These are phyloP conservation scores for Trichosporon faecale DNA, from an alignment of 1,284 basidiomycete species.

Conservation along the genomic window DNA sequence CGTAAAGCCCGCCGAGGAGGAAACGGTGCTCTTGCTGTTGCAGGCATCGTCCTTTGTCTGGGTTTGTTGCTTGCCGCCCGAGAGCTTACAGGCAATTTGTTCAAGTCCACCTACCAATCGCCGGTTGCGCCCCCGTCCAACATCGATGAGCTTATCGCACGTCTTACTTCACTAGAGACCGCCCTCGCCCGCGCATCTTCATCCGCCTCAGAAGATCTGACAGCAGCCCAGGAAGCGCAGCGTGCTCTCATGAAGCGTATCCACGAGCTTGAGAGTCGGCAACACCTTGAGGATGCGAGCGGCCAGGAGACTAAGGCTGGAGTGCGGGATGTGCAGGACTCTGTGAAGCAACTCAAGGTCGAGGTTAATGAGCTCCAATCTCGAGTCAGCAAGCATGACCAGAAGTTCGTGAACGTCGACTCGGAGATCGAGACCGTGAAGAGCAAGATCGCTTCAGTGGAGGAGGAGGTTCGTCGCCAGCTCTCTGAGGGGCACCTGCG, in stretches of 20 bases:
- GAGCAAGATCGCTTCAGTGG: constrained; percentile 13
- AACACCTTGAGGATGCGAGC: not conserved
- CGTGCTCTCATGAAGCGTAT: not conserved
- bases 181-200: constrained; percentile 41
- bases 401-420: not conserved
- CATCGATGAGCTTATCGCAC: constrained; percentile 65
- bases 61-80: not conserved
- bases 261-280: not conserved
- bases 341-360: not conserved
- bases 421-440: constrained; percentile 4
- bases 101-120: constrained; percentile 24
- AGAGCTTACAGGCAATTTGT: not conserved
- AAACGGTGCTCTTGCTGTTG: constrained; percentile 27
- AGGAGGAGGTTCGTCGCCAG: constrained; percentile 25
- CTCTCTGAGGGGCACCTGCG: not conserved
- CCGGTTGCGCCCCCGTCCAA: constrained; percentile 64
- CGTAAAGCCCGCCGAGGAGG: not conserved
- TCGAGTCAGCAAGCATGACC: not conserved
- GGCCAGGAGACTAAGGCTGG: not conserved
- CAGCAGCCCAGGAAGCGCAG: not conserved
- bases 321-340: not conserved
- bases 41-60: constrained; percentile 18
- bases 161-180: constrained; percentile 56
- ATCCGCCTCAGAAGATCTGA: constrained; percentile 22
- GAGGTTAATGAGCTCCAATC: not conserved